Conservation (phyloP, 1,139 yeast genomes). For the Barnettozyma hawaiiensis region DNA sequence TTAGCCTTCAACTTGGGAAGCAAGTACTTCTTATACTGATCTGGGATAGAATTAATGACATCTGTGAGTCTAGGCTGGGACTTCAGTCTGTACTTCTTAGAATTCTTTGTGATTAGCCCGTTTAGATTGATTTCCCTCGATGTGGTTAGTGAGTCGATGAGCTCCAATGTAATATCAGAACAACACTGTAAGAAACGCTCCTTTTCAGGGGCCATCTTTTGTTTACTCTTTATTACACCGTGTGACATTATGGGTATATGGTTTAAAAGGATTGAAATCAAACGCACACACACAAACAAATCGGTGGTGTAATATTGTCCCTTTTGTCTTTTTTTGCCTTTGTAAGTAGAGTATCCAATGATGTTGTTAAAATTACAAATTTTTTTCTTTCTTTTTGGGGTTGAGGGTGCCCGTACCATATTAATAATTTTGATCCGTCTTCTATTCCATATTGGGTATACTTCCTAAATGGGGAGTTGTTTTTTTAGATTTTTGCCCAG, state of each 20-base stretch:
- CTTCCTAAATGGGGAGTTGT: neutral
- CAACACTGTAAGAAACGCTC: constrained; percentile 92
- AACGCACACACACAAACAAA: no score
- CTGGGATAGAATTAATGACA: constrained; percentile 92
- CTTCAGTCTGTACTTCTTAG: constrained; percentile 85
- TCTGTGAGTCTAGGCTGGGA: constrained; percentile 95
- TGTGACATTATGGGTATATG: constrained; percentile 22
- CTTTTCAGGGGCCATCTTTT: constrained; percentile 74
- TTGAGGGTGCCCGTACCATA: constrained; percentile 9
- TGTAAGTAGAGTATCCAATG: constrained; percentile 1
- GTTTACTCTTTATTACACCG: constrained; percentile 36
- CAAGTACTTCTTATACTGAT: constrained; percentile 85
- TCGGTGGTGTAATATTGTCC: no score
- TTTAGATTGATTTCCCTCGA: constrained; percentile 83
- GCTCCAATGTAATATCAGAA: constrained; percentile 84
- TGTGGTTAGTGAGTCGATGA: constrained; percentile 70
- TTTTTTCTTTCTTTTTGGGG: constrained; percentile 2
- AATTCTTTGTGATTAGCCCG: constrained; percentile 78
- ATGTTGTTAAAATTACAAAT: constrained; percentile 5
- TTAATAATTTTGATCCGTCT: no score
- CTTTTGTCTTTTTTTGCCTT: no score
- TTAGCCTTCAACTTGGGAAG: constrained; percentile 93
- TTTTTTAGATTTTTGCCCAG: neutral
- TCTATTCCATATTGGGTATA: no score
- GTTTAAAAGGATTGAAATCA: neutral